A percentile compares a stretch with the other conserved stretches of the same genome.
These are phyloP conservation scores for Pholiota conissans DNA, from an alignment of 768 basidiomycete genomes.

Conservation along the genomic window DNA sequence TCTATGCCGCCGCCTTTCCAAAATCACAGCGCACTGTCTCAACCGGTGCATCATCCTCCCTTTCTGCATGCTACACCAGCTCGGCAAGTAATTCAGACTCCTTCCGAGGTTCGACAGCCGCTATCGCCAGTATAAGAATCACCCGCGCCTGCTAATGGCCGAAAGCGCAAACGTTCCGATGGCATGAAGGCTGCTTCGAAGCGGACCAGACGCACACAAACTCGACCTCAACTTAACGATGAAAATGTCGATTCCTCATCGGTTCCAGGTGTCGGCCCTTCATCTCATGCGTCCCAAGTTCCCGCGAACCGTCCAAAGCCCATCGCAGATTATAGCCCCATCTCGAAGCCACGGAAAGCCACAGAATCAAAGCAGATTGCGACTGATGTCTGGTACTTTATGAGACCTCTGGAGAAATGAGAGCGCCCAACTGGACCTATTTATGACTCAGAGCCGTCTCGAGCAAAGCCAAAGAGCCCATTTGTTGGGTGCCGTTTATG, in stretches of 20 bases:
- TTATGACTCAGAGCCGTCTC: background rate
- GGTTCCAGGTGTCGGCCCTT: constrained; percentile 5
- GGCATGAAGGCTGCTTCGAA: background rate
- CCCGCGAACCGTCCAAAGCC: constrained; percentile 1
- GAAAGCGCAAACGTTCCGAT: constrained; percentile 3
- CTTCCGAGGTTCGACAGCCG: background rate
- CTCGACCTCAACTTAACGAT: background rate
- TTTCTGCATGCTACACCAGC: background rate
- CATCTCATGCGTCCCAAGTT: background rate
- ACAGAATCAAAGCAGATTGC: constrained; percentile 8
- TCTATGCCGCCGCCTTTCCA: background rate
- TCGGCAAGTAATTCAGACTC: background rate
- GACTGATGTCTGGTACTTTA: constrained; percentile 23
- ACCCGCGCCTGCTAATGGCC: background rate
- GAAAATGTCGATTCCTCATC: background rate
- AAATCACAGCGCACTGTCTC: background rate
- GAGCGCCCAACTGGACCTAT: constrained; percentile 1
- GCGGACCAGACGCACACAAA: background rate
- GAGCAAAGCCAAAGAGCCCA: constrained; percentile 9
- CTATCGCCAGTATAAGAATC: background rate
- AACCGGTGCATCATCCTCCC: background rate
- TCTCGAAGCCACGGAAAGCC: background rate
- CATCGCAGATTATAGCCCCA: constrained; percentile 7
- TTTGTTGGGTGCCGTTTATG: constrained; percentile 19
- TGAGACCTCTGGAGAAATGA: constrained; percentile 7